phyloP scores from a whole-genome alignment of 768 basidiomycete genomes.

The Pleurotus tuber-regium region DNA sequence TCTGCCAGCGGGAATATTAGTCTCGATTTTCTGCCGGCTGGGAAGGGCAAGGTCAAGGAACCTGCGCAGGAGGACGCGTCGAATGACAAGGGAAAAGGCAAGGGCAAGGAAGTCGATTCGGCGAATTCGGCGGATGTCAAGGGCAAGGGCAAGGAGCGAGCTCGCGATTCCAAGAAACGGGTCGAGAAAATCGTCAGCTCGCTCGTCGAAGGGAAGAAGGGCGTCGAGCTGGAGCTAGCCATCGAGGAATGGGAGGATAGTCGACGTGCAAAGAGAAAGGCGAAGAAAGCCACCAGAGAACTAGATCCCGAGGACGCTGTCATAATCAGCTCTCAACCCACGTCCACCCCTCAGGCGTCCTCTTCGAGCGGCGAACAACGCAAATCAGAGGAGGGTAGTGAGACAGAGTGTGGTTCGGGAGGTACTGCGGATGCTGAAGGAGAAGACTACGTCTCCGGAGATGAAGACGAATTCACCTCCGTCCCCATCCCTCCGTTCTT shows the following conservation, averaged over 20 bases:
- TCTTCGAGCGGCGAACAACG: background rate
- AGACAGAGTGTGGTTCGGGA: conserved; percentile 1
- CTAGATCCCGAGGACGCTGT: background rate
- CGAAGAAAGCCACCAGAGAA: background rate
- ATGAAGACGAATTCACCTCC: conserved; percentile 8
- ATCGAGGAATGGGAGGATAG: conserved; percentile 58
- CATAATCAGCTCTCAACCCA: background rate
- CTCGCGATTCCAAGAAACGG: conserved; percentile 32
- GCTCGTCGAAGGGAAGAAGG: conserved; percentile 65
- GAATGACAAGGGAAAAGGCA: conserved; percentile 20
- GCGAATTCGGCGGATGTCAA: conserved; percentile 16
- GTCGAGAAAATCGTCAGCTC: conserved; percentile 68
- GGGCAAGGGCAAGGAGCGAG: conserved; percentile 9
- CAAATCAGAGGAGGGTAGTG: background rate
- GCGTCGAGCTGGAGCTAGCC: conserved; percentile 57
- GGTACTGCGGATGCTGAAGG: conserved; percentile 7
- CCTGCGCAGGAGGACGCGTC: conserved; percentile 14
- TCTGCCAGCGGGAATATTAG: conserved; percentile 7
- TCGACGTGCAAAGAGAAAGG: background rate
- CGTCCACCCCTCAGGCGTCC: background rate
- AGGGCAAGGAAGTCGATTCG: conserved; percentile 18
- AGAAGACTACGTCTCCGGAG: conserved; percentile 3
- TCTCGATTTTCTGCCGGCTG: conserved; percentile 22
- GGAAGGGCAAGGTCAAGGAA: conserved; percentile 33
- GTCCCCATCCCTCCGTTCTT: conserved; percentile 27